These are phyloP conservation scores for Fusarium chuoi DNA, from an alignment of 2,329 filamentous ascomycete species.

Conservation along the genomic window DNA sequence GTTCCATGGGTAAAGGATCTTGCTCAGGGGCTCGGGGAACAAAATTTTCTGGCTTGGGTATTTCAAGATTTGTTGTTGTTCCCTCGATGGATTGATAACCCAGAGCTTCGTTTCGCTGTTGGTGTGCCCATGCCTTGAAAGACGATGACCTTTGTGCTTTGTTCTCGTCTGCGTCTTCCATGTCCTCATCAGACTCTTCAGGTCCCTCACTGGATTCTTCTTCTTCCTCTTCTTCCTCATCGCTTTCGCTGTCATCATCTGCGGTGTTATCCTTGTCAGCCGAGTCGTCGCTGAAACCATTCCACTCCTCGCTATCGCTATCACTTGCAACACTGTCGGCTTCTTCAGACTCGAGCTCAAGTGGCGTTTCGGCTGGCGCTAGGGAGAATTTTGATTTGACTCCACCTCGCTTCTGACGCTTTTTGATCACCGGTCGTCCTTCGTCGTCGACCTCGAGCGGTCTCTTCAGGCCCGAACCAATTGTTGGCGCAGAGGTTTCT, in stretches of 20 bases:
- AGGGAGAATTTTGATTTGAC: conserved; percentile 65
- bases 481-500: conserved; percentile 23
- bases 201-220: conserved; percentile 42
- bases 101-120: conserved; percentile 84
- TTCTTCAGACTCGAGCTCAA: conserved; percentile 49
- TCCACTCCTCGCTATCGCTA: conserved; percentile 64
- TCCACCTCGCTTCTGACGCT: conserved; percentile 77
- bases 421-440: conserved; percentile 84
- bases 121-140: conserved; percentile 93
- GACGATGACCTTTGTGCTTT: conserved; percentile 63
- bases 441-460: conserved; percentile 83
- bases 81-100: conserved; percentile 67
- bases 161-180: conserved; percentile 46
- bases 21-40: conserved; percentile 73
- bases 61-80: conserved; percentile 56
- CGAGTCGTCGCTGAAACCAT: conserved; percentile 66
- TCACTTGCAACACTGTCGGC: conserved; percentile 31
- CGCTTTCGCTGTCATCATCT: conserved; percentile 40
- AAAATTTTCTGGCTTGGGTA: conserved; percentile 71
- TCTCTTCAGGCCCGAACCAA: conserved; percentile 86
- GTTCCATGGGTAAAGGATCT: conserved; percentile 75
- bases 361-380: conserved; percentile 50
- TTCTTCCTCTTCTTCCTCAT: conserved; percentile 41
- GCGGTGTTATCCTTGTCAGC: conserved; percentile 45
- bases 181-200: conserved; percentile 47